Evolutionary conservation across 2,329 filamentous ascomycete genomes (phyloP).

Genomic region (Furcasterigmium furcatum): DNA sequence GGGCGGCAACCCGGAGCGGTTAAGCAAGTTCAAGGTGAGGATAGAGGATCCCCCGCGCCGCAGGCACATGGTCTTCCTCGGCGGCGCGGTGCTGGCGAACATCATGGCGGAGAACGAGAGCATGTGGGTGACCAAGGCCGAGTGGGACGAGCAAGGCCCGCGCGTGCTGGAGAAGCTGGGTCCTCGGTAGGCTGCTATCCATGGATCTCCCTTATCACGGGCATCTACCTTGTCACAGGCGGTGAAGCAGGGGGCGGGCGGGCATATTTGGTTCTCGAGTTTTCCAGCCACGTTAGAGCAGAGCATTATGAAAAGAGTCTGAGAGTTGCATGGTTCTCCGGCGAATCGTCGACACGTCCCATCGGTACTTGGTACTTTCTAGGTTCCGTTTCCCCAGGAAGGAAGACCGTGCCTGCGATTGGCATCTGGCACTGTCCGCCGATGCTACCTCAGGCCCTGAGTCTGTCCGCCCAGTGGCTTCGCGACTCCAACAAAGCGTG

Average conservation of each 20-base stretch:
- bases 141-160: constrained; percentile 92
- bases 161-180: constrained; percentile 89
- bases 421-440: too few relatives aligned
- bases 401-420: too few relatives aligned
- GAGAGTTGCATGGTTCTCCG: too few relatives aligned
- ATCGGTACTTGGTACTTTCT: too few relatives aligned
- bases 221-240: too few relatives aligned
- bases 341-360: too few relatives aligned
- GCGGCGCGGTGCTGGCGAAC: constrained; percentile 93
- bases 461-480: too few relatives aligned
- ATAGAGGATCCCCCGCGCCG: constrained; percentile 96
- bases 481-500: too few relatives aligned
- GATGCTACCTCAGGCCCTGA: too few relatives aligned
- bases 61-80: constrained; percentile 99
- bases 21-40: constrained; percentile 99
- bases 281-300: constrained; percentile 6
- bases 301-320: constrained; percentile 5
- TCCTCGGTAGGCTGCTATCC: constrained; percentile 72
- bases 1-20: constrained; percentile 83
- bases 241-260: neutral
- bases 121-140: constrained; percentile 98
- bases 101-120: constrained; percentile 99
- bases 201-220: too few relatives aligned
- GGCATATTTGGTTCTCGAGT: constrained; percentile 1
- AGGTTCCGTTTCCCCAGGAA: too few relatives aligned